phyloP scores from a whole-genome alignment of 768 basidiomycete genomes.

The Lactifluus piperatus region DNA sequence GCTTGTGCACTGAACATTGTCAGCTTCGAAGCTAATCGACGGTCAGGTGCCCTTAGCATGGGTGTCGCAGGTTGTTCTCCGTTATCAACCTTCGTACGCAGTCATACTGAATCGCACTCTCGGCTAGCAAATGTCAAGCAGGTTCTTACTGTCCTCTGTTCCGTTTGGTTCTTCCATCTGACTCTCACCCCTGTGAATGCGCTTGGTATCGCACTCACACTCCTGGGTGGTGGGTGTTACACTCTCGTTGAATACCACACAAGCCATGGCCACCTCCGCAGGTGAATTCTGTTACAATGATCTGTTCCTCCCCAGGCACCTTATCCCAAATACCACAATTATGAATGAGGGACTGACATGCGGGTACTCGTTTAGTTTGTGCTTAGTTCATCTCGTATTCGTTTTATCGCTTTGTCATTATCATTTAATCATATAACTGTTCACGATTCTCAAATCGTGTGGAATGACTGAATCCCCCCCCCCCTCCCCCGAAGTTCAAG shows the following conservation, averaged over 20 bases:
- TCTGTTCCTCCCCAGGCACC: background rate
- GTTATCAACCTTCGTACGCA: background rate
- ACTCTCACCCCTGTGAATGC: conserved; percentile 73
- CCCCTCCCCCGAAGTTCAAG: background rate
- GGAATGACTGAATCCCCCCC: background rate
- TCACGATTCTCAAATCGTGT: background rate
- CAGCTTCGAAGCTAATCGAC: conserved; percentile 92
- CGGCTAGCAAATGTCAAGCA: conserved; percentile 81
- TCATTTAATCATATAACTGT: background rate
- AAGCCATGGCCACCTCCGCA: conserved; percentile 12
- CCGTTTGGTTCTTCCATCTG: conserved; percentile 77
- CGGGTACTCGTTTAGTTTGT: background rate
- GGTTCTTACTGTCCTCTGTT: conserved; percentile 79
- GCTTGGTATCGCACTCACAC: conserved; percentile 75
- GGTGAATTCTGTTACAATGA: background rate
- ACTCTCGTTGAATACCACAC: conserved; percentile 47
- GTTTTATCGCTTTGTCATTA: conserved; percentile 5
- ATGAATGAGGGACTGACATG: background rate
- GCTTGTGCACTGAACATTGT: conserved; percentile 93
- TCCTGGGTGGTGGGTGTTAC: conserved; percentile 81
- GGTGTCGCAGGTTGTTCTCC: conserved; percentile 70
- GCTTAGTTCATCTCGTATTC: background rate
- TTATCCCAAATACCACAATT: background rate
- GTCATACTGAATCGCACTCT: background rate
- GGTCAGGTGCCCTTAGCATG: conserved; percentile 84